Conservation (phyloP, 495 filamentous ascomycete genomes). For the Mycothermus thermophilus region DNA sequence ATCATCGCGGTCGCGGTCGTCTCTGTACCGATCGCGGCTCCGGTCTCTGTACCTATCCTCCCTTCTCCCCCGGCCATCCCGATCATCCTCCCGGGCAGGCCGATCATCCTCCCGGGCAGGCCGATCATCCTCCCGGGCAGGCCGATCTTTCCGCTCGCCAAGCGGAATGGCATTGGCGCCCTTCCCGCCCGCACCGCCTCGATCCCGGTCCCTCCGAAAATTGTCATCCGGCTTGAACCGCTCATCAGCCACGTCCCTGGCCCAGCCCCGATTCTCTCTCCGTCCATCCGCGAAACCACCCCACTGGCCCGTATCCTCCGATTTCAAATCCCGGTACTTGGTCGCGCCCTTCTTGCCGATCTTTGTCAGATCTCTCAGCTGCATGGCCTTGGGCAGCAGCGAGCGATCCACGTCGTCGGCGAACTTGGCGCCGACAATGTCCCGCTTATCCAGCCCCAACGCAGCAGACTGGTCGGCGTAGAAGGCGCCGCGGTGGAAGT, state of each 20-base stretch:
- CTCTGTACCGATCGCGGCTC: constrained; percentile 15
- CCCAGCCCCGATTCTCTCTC: constrained; percentile 24
- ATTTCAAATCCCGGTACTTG: constrained; percentile 74
- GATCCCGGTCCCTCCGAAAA: constrained; percentile 25
- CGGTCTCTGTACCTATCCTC: constrained; percentile 18
- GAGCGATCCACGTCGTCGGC: constrained; percentile 74
- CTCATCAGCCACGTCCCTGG: constrained; percentile 43
- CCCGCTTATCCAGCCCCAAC: constrained; percentile 57
- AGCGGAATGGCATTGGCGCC: constrained; percentile 49
- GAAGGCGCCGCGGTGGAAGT: constrained; percentile 94
- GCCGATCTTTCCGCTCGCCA: constrained; percentile 40
- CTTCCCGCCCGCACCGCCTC: constrained; percentile 24
- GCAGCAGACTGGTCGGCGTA: constrained; percentile 67
- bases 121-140: too few species aligned
- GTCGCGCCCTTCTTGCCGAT: constrained; percentile 85
- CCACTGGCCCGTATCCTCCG: constrained; percentile 85
- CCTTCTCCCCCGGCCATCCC: constrained; percentile 16
- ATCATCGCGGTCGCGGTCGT: constrained; percentile 12
- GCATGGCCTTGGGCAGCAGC: constrained; percentile 80
- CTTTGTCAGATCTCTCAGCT: constrained; percentile 87
- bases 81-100: constrained; percentile 16
- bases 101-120: too few species aligned
- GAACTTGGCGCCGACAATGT: constrained; percentile 68
- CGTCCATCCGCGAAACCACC: constrained; percentile 47
- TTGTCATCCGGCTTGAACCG: constrained; percentile 55